Conservation (phyloP, 2,329 filamentous ascomycete genomes). For the Xylaria polymorpha region DNA sequence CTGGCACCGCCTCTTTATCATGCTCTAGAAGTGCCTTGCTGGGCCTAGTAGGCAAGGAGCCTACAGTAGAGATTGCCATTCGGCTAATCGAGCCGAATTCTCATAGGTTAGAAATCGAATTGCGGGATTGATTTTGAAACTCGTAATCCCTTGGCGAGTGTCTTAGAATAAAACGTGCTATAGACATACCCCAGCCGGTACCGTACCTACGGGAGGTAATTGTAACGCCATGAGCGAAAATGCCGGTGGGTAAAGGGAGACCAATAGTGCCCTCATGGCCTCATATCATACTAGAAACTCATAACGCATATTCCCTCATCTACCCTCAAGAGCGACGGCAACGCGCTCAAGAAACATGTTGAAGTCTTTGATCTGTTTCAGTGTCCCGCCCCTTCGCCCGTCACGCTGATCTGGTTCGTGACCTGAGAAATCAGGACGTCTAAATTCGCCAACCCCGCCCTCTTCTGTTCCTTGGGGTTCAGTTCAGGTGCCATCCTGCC, state of each 20-base stretch:
- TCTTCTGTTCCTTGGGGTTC: slow-evolving; percentile 58
- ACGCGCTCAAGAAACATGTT: slow-evolving; percentile 73
- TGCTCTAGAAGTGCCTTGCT: too few relatives aligned
- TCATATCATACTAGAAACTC: slow-evolving; percentile 22
- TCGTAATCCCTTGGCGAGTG: background rate
- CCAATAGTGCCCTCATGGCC: slow-evolving; percentile 14
- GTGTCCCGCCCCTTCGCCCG: slow-evolving; percentile 62
- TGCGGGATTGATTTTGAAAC: background rate
- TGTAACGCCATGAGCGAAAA: background rate
- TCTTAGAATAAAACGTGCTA: background rate
- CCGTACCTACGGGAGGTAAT: background rate
- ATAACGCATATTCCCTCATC: slow-evolving; percentile 33
- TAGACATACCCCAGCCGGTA: background rate
- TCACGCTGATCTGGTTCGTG: slow-evolving; percentile 63
- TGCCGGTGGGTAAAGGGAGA: background rate
- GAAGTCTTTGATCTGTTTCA: slow-evolving; percentile 69
- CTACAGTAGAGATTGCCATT: background rate
- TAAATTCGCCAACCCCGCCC: slow-evolving; percentile 65
- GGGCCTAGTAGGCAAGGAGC: too few relatives aligned
- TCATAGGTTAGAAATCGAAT: background rate
- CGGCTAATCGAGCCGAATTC: background rate
- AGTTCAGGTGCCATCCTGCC: slow-evolving; percentile 62
- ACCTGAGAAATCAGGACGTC: slow-evolving; percentile 68
- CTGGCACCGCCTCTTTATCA: too few relatives aligned
- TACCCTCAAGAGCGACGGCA: slow-evolving; percentile 65